phyloP scores from a whole-genome alignment of 2,329 filamentous ascomycete genomes.

The Ceratocystis huliohia region DNA sequence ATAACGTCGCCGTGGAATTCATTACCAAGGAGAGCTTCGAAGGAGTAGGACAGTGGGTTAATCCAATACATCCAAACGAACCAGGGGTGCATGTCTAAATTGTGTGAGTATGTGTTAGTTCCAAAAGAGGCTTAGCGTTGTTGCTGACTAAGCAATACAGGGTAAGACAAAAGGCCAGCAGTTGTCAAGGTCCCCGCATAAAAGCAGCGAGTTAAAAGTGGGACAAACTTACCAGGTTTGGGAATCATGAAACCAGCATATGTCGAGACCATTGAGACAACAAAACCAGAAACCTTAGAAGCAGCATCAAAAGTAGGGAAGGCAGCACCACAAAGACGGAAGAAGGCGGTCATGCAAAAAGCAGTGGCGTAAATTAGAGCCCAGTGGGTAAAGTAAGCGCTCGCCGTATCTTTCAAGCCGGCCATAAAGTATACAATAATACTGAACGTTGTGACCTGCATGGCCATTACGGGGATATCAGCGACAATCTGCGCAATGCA shows the following conservation, averaged over 20 bases:
- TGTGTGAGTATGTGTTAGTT: background rate
- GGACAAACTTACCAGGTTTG: slow-evolving; percentile 29
- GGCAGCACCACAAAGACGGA: slow-evolving; percentile 42
- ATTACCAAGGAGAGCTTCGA: slow-evolving; percentile 56
- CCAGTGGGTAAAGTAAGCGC: slow-evolving; percentile 51
- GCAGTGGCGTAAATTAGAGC: slow-evolving; percentile 38
- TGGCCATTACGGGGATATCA: slow-evolving; percentile 42
- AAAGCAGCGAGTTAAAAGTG: background rate
- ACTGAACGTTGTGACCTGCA: slow-evolving; percentile 46
- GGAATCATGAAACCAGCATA: slow-evolving; percentile 54
- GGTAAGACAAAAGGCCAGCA: background rate
- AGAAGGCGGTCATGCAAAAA: slow-evolving; percentile 47
- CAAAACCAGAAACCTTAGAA: slow-evolving; percentile 42
- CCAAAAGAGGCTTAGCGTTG: background rate
- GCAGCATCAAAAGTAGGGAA: slow-evolving; percentile 47
- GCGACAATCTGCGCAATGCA: slow-evolving; percentile 44
- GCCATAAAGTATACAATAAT: slow-evolving; percentile 53
- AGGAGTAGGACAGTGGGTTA: slow-evolving; percentile 56
- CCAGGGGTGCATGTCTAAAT: slow-evolving; percentile 46
- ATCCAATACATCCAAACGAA: slow-evolving; percentile 53
- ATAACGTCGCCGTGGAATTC: slow-evolving; percentile 51
- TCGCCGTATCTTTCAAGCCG: slow-evolving; percentile 39
- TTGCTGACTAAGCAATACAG: background rate
- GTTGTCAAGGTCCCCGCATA: background rate
- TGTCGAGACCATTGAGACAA: slow-evolving; percentile 41